Conservation (phyloP, 768 basidiomycete species). For the Ramaria rubella region DNA sequence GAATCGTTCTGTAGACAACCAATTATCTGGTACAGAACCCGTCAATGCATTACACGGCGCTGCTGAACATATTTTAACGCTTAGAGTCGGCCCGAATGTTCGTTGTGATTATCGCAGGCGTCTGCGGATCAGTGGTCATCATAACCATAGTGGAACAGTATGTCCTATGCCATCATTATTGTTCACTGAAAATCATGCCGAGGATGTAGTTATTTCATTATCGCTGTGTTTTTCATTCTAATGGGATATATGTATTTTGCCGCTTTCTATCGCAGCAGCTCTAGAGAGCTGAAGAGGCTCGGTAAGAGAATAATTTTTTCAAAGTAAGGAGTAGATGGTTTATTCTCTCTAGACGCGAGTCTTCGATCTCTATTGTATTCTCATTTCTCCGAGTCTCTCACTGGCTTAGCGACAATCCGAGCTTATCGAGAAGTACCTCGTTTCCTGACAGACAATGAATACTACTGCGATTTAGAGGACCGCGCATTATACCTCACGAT, state of each 20-base stretch:
- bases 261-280: constrained; percentile 61
- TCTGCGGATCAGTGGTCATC: constrained; percentile 47
- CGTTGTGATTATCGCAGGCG: constrained; percentile 42
- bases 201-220: constrained; percentile 51
- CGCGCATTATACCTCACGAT: constrained; percentile 60
- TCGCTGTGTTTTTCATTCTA: constrained; percentile 45
- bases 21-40: constrained; percentile 42
- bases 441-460: constrained; percentile 59
- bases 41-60: not conserved
- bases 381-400: constrained; percentile 71
- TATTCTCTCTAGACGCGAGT: constrained; percentile 51
- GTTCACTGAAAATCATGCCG: constrained; percentile 51
- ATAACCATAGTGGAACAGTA: constrained; percentile 36
- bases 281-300: constrained; percentile 63
- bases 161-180: no score
- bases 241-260: constrained; percentile 63
- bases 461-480: constrained; percentile 68
- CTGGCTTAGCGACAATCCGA: constrained; percentile 63
- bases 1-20: constrained; percentile 40
- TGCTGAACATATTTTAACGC: not conserved
- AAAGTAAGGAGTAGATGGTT: not conserved
- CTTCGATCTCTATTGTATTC: constrained; percentile 70
- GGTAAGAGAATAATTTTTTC: constrained; percentile 14
- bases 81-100: constrained; percentile 50
- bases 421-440: constrained; percentile 60